Percentiles rank a stretch among this genome's conserved stretches.
Conservation (phyloP, 805 yeast genomes). For the Isabelozyma heimii region DNA sequence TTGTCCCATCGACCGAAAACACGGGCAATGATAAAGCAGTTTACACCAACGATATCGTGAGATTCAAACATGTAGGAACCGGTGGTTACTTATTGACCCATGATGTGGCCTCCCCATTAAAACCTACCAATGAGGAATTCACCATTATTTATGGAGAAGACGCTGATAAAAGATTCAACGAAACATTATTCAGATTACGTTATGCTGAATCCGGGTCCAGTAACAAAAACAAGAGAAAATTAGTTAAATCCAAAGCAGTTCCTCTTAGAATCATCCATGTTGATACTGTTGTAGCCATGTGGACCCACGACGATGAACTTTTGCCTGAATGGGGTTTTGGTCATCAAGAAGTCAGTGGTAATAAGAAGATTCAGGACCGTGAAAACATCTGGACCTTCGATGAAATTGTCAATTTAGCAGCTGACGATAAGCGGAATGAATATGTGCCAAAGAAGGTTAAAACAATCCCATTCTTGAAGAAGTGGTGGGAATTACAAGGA, state of each 20-base stretch:
- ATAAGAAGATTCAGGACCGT: slow-evolving; percentile 68
- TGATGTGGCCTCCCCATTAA: slow-evolving; percentile 93
- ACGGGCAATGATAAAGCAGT: slow-evolving; percentile 48
- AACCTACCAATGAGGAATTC: slow-evolving; percentile 91
- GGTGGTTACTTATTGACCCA: slow-evolving; percentile 81
- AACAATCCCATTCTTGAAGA: slow-evolving; percentile 68
- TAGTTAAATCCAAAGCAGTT: slow-evolving; percentile 68
- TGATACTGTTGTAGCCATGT: slow-evolving; percentile 87
- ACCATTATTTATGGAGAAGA: slow-evolving; percentile 66
- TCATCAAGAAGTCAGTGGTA: slow-evolving; percentile 95
- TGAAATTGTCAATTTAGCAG: slow-evolving; percentile 53
- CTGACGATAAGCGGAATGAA: slow-evolving; percentile 56
- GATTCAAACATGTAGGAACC: slow-evolving; percentile 79
- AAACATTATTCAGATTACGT: slow-evolving; percentile 76
- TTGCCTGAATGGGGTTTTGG: slow-evolving; percentile 94
- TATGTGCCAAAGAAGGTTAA: slow-evolving; percentile 65
- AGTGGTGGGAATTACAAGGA: slow-evolving; percentile 86
- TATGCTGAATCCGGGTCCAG: slow-evolving; percentile 33
- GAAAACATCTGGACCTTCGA: slow-evolving; percentile 79
- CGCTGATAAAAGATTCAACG: slow-evolving; percentile 53
- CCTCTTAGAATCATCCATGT: slow-evolving; percentile 72
- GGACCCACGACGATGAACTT: slow-evolving; percentile 81
- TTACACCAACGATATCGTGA: slow-evolving; percentile 66
- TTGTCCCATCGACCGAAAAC: slow-evolving; percentile 56
- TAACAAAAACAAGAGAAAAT: slow-evolving; percentile 47